A percentile compares a stretch with the other conserved stretches of the same genome.
These are phyloP conservation scores for Pichia sp. DNA, from an alignment of 1,139 yeast genomes.

Conservation along the genomic window DNA sequence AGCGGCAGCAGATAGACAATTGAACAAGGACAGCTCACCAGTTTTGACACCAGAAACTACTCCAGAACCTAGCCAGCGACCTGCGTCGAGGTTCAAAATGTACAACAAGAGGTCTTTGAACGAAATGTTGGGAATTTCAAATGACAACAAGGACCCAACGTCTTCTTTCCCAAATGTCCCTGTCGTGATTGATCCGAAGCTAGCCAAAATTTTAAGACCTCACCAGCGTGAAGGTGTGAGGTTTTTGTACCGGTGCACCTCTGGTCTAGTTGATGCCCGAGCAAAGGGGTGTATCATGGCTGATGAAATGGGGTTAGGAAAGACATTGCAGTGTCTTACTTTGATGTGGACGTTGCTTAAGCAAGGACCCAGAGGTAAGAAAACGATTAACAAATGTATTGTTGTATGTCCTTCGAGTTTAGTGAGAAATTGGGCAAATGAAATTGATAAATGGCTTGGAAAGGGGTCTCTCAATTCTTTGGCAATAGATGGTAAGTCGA, in stretches of 20 bases:
- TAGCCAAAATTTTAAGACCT: constrained; percentile 82
- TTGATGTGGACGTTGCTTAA: constrained; percentile 89
- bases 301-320: constrained; percentile 98
- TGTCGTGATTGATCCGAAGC: constrained; percentile 88
- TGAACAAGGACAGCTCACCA: constrained; percentile 11
- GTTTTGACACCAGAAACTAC: constrained; percentile 13
- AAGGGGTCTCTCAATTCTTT: constrained; percentile 83
- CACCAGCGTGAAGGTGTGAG: constrained; percentile 96
- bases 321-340: constrained; percentile 88
- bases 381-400: constrained; percentile 83
- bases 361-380: constrained; percentile 86
- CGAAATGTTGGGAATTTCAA: constrained; percentile 73
- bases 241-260: constrained; percentile 82
- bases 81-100: constrained; percentile 26
- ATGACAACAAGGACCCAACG: constrained; percentile 41
- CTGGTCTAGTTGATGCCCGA: constrained; percentile 79
- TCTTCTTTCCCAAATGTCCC: constrained; percentile 79
- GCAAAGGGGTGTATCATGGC: constrained; percentile 99
- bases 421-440: constrained; percentile 97
- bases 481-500: constrained; percentile 86
- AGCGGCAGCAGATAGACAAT: constrained; percentile 14
- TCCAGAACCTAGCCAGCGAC: constrained; percentile 20
- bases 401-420: constrained; percentile 95
- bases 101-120: constrained; percentile 61
- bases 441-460: constrained; percentile 92